A percentile compares a stretch with the other conserved stretches of the same genome.
phyloP scores from a whole-genome alignment of 768 basidiomycete species.

The Clavaria fumosa region DNA sequence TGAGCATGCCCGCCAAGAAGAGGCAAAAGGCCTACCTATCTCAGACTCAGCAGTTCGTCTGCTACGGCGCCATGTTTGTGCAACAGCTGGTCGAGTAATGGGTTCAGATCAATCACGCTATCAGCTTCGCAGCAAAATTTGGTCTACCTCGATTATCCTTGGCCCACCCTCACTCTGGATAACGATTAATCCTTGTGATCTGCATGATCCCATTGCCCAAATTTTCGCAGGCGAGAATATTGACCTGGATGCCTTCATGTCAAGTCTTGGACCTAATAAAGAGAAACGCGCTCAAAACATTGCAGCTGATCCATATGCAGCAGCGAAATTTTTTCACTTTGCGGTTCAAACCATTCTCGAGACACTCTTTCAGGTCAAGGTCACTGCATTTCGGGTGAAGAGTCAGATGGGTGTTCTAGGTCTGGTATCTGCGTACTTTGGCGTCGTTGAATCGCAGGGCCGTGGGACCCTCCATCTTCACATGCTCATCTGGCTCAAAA shows the following conservation, averaged over 20 bases:
- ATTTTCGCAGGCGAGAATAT: conserved; percentile 23
- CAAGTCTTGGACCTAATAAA: conserved; percentile 12
- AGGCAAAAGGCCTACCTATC: conserved; percentile 10
- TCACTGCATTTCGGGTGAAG: conserved; percentile 10
- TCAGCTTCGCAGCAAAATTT: conserved; percentile 16
- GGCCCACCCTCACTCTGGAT: conserved; percentile 24
- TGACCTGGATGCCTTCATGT: conserved; percentile 21
- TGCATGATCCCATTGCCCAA: conserved; percentile 27
- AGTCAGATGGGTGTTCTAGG: conserved; percentile 19
- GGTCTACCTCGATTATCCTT: conserved; percentile 16
- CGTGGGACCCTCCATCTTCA: conserved; percentile 23
- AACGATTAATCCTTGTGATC: conserved; percentile 26
- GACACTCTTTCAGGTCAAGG: conserved; percentile 18
- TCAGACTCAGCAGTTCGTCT: conserved; percentile 11
- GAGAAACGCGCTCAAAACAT: conserved; percentile 17
- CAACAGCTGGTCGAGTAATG: conserved; percentile 8
- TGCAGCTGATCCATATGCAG: conserved; percentile 23
- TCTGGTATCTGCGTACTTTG: conserved; percentile 19
- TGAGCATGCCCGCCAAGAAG: conserved; percentile 15
- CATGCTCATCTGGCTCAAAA: conserved; percentile 19
- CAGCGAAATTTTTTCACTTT: conserved; percentile 25
- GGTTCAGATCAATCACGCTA: conserved; percentile 14
- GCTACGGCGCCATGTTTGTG: conserved; percentile 12
- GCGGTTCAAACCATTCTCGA: conserved; percentile 18
- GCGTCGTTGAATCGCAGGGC: conserved; percentile 25